These are phyloP conservation scores for Theileria parva DNA, from an alignment of 169 alveolate genomes.

Conservation along the genomic window DNA sequence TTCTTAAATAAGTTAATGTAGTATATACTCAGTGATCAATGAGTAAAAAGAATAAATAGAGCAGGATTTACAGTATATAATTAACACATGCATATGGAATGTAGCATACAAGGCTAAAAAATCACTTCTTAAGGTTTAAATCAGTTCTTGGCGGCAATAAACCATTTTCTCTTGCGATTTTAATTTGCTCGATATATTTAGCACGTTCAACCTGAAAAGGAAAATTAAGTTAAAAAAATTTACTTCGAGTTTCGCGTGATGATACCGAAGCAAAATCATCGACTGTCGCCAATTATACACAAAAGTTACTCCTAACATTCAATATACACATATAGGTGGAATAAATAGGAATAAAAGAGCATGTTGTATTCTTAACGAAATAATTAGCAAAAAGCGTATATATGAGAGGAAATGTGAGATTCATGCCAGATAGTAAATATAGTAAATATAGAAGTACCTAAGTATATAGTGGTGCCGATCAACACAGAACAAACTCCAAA, in stretches of 20 bases:
- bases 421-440: background rate
- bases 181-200: conserved; percentile 43
- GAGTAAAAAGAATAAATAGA: background rate
- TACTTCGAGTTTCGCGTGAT: conserved; percentile 64
- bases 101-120: background rate
- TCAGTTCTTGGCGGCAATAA: conserved; percentile 50
- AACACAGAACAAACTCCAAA: conserved; percentile 48
- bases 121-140: conserved; percentile 3
- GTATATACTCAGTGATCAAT: background rate
- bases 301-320: conserved; percentile 48
- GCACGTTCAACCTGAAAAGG: conserved; percentile 53
- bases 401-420: background rate
- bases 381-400: background rate
- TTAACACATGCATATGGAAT: background rate
- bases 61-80: background rate
- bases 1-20: background rate
- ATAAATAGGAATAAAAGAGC: background rate
- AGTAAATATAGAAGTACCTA: conserved; percentile 30
- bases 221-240: background rate
- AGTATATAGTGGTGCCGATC: conserved; percentile 54
- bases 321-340: background rate
- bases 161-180: conserved; percentile 55
- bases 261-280: conserved; percentile 57
- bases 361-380: background rate
- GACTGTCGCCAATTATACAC: conserved; percentile 66